Base-by-base conservation (phyloP, 2,329 filamentous ascomycete species). In the Talaromyces atroroseus region DNA sequence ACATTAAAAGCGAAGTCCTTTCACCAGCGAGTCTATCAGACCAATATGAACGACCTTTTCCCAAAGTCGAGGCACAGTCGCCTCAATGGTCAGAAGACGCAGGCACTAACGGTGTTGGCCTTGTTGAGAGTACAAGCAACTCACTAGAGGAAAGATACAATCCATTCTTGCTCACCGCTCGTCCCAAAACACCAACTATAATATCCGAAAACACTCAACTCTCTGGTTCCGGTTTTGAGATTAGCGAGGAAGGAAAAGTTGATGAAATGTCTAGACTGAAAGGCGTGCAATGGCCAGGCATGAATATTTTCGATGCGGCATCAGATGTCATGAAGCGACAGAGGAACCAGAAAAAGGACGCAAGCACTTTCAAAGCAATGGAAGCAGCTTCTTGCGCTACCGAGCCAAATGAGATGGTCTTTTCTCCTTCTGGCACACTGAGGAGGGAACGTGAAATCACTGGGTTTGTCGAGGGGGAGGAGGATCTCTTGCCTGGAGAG, bases 291-390 rank as follows among this genome's bases (percentile, higher is more conserved):
- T 80, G 75, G 74, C 77, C 77, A 24, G 78, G 78, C 20, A 80
- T 80, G 78, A 74, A 76, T 59, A 67, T 80, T 29, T 80, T 80
- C 60, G 78, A 80, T 63, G 76, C 78, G 29, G 78, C 78, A 14
- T 78, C 76, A 0, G 67, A 73, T 55, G 71, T 77, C 52, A 78
- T 77, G 73, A 74, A 72, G 59, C 72, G 74, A 45, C 76, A 73
- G 58, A 74, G 78, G 42, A 80, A 80, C 56, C 78, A 80, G 63
- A 79, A 78, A 62, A 80, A 80, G 59, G 76, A 79, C 47, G 69
- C 68, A 12, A 73, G 68, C 32, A 69, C 75, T 23, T 53, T 80
- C 48, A 76, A 68, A 60, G 70, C 68, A 59, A 78, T 80, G 76
- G 71, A 79, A 60, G 68, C 63, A 52, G 73, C 73, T 5, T 78